These are phyloP conservation scores for Ascosphaera pollenicola DNA, from an alignment of 2,329 filamentous ascomycete genomes.

Conservation along the genomic window DNA sequence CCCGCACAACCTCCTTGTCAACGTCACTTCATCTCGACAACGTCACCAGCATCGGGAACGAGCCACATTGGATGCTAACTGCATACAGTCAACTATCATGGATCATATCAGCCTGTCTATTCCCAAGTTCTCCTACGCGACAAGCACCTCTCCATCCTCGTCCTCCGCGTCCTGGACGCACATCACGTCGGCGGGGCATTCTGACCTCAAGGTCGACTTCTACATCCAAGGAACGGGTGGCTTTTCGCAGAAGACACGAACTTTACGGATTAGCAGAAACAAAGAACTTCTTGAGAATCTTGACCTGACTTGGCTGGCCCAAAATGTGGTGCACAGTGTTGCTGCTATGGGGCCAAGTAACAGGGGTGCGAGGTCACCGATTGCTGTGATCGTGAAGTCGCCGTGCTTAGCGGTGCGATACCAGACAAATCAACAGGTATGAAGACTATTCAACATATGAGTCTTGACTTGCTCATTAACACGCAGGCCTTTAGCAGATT, in stretches of 20 bases:
- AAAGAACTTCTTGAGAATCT: neutral
- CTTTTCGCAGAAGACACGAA: neutral
- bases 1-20: neutral
- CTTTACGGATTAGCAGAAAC: neutral
- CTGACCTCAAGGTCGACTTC: neutral
- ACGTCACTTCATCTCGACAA: neutral
- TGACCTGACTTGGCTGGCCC: neutral
- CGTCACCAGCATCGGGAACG: too few relatives aligned
- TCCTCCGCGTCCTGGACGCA: constrained; percentile 23
- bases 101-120: constrained; percentile 6
- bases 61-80: too few relatives aligned
- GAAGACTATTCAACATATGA: neutral
- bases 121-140: constrained; percentile 24
- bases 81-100: neutral
- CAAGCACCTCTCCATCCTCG: constrained; percentile 14
- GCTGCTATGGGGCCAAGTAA: neutral
- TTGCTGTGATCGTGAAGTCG: constrained; percentile 21
- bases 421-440: constrained; percentile 6
- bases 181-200: constrained; percentile 6
- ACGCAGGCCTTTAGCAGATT: constrained; percentile 13
- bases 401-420: constrained; percentile 26
- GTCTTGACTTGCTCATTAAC: neutral
- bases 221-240: neutral
- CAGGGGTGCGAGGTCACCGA: constrained; percentile 9
- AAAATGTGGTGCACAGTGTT: neutral